Evolutionary conservation across 371 early-diverging fungal species (phyloP).

Genomic region (Umbelopsis sp.): DNA sequence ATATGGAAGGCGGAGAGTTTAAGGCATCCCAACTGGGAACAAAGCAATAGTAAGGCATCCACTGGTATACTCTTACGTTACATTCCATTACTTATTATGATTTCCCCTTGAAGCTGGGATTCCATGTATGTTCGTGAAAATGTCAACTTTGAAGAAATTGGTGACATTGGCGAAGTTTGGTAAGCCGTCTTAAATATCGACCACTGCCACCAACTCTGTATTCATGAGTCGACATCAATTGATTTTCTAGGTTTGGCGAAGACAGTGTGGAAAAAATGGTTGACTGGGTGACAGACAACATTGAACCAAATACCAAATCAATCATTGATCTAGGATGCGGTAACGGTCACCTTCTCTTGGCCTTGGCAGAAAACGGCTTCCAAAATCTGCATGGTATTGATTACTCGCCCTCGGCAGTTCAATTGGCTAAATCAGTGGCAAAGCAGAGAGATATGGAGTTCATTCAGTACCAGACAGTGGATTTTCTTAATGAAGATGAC

Average conservation of each 20-base stretch:
- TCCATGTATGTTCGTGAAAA: constrained; percentile 79
- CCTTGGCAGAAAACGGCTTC: constrained; percentile 69
- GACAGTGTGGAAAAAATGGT: constrained; percentile 83
- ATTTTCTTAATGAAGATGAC: constrained; percentile 60
- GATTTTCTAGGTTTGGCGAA: constrained; percentile 76
- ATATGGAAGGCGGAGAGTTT: constrained; percentile 48
- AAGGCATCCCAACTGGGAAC: constrained; percentile 78
- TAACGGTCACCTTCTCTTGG: constrained; percentile 88
- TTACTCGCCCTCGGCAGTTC: constrained; percentile 79
- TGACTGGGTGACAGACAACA: constrained; percentile 72
- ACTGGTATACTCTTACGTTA: neutral
- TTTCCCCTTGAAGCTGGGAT: constrained; percentile 72
- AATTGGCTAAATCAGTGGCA: constrained; percentile 65
- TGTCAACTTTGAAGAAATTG: constrained; percentile 76
- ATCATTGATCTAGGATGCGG: constrained; percentile 92
- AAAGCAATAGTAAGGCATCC: constrained; percentile 65
- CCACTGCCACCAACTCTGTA: too few species aligned
- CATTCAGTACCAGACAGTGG: constrained; percentile 60
- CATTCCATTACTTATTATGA: neutral
- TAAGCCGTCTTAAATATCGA: constrained; percentile 19
- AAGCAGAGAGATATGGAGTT: constrained; percentile 44
- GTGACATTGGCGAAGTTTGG: constrained; percentile 91
- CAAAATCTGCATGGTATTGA: constrained; percentile 82
- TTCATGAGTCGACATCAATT: too few species aligned
- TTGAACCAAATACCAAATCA: constrained; percentile 39